Base-by-base conservation (phyloP, 192 early-diverging fungal genomes). In the Chytriomyces sp. region DNA sequence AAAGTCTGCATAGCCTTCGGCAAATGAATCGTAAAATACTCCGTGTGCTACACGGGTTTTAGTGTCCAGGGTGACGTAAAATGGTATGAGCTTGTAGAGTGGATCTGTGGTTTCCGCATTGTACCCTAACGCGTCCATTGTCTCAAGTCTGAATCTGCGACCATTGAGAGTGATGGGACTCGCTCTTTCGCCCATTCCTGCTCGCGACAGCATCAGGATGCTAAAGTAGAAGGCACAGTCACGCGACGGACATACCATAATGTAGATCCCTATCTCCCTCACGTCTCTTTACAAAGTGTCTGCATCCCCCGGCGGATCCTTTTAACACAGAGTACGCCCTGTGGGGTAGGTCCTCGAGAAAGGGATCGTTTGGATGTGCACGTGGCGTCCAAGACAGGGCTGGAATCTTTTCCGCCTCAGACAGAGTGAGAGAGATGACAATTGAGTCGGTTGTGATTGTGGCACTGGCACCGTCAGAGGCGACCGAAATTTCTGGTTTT, bases 1-100 rank as follows among this genome's bases (percentile, higher is more conserved):
- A 62, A 89, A 77, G 79, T 89, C 86, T 28, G 87, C 41, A 25
- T 38, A 64, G 2, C 85, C 83, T n/a, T 59, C 36, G 3, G 79
- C 64, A 60, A 85, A 72, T 34, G 79, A 79, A 72, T 89, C 83
- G 64, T 89, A 89, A 66, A 73, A 89, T 3, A 88, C 65, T 25
- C 84, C 88, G 77, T 84, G 76, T 5, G 82, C 82, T 30, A 63
- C 30, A 5, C 72, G 32, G 33, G 77, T 75, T 4, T 28, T 39
- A 14, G 61, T 61, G 39, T 77, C 75, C 0, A 88, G 63, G 0
- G 66, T 75, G 57, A 88, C 65, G 65, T 84, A 79, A 58, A 85
- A 89, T 0, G 88, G 87, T 25, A 79, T 72, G 62, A 82, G 78
- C 58, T 89, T 89, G 79, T 89, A 89, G 1, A 89, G 62, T 19